Base-by-base conservation (phyloP, 495 filamentous ascomycete species). In the Aspergillus haitiensis region DNA sequence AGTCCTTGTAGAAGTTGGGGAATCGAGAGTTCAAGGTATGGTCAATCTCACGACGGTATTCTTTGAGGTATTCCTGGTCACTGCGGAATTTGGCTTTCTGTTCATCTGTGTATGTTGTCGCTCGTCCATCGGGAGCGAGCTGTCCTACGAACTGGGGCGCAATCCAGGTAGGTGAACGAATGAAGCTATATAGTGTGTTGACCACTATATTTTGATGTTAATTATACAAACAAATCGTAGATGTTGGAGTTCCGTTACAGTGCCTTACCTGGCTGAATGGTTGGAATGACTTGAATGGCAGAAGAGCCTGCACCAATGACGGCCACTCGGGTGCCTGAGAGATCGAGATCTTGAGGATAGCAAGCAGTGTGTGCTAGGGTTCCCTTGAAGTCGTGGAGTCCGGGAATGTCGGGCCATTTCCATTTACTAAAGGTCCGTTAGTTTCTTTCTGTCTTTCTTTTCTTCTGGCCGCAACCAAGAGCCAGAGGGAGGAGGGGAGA, bases 221-320 rank as follows among this genome's bases (percentile, higher is more conserved):
- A n/a, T 27, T 27, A 27, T 1, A 1, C 21, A n/a, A n/a, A n/a
- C 21, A 27, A 27, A 27, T 27, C 21, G 21, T 27, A 27, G 21
- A 1, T 27, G 21, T 27, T 27, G 21, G 3, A 3, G 21, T 27
- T 27, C 3, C 21, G 21, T 27, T 27, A 27, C 6, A 7, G 7
- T 4, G 10, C 11, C 11, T 10, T 40, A 40, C 37, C 37, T 4
- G 77, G 78, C 52, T 84, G 81, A 6, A 87, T 75, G 18, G 75
- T 74, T 0, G 84, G 82, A 6, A 88, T 74, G 9, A 87, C 72
- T 63, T 88, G 84, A 15, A 72, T 62, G 8, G 60, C 69, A 48
- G 72, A 75, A 5, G 68, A 71, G 61, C 80, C 78, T 70, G 6
- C 69, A 31, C 82, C 82, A 33, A 85, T 75, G 1, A 83, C 61